phyloP scores from a whole-genome alignment of 345 rosid genomes.

The Lagerstroemia speciosa region DNA sequence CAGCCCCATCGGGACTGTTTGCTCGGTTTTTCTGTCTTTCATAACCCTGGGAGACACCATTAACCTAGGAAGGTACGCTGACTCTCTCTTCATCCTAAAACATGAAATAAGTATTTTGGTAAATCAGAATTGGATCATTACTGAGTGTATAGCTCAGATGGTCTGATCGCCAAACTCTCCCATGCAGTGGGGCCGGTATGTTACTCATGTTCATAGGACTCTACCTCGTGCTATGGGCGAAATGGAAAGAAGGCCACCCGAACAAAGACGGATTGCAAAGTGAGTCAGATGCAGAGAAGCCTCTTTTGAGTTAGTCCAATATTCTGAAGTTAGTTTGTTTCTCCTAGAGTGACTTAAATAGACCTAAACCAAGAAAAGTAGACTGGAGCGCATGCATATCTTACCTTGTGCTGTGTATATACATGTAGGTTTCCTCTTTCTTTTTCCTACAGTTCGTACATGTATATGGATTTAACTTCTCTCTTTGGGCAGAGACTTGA shows the following conservation, averaged over 20 bases:
- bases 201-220: slow-evolving; percentile 68
- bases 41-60: slow-evolving; percentile 52
- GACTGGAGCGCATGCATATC: too few relatives aligned
- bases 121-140: background rate
- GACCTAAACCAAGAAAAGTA: background rate
- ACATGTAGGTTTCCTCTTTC: background rate
- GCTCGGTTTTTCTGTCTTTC: slow-evolving; percentile 52
- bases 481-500: slow-evolving; percentile 6
- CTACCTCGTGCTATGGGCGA: slow-evolving; percentile 84
- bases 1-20: slow-evolving; percentile 62
- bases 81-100: background rate
- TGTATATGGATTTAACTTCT: background rate
- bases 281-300: slow-evolving; percentile 49
- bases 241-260: slow-evolving; percentile 57
- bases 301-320: slow-evolving; percentile 48
- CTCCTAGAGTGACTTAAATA: background rate
- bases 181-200: slow-evolving; percentile 76
- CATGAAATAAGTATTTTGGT: background rate
- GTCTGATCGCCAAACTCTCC: background rate
- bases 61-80: slow-evolving; percentile 51
- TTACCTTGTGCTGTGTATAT: background rate
- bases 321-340: background rate
- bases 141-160: background rate
- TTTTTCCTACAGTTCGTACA: background rate
- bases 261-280: slow-evolving; percentile 23